Evolutionary conservation across 2,329 filamentous ascomycete species (phyloP), one percentile per base, ranked within the genome.

Genomic region (Gnomoniopsis smithogilvyi): DNA sequence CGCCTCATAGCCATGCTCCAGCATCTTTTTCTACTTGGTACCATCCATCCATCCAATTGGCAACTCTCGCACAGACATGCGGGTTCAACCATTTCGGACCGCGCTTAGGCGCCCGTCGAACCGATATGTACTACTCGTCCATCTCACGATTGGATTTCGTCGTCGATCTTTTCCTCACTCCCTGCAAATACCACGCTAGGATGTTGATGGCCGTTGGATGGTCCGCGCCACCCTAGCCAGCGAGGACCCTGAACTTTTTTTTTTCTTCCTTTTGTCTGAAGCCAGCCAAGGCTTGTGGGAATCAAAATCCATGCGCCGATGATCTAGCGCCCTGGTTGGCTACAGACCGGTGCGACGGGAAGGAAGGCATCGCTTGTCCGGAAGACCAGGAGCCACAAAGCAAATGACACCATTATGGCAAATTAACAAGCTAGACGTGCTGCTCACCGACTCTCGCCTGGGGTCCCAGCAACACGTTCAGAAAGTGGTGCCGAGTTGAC

Each of bases 171-270:
- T 59, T 56, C 56, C 57, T 48, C 53, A 22, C 48, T 53, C 53
- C 38, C 56, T 59, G 56, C 53, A 56, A 36, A 34, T 50, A 43
- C 15, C 34, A 38, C 14, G 24, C 22, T 33, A 38, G 60, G 60
- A 51, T 54, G 43, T 15, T 53, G 49, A 22, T 48, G 38, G 45
- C 50, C 56, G 49, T 36, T 51, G 14, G 33, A 24, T 62, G 60
- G 47, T 43, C 60, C 60, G 60, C 56, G 57, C 60, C 60, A 62
- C 56, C 57, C 60, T 60, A 60, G 57, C 45, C 38, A 10, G 36
- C 11, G 50, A 45, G 59, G 56, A 61, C 59, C 59, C 59, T 61
- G 56, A 59, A 30, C 47, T 54, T 54, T 36, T 54, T 4, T n/a
- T n/a, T n/a, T n/a, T n/a, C n/a, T n/a, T n/a, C n/a, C n/a, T n/a